These are phyloP conservation scores for Fusarium redolens DNA, from an alignment of 2,329 filamentous ascomycete genomes.

Conservation along the genomic window DNA sequence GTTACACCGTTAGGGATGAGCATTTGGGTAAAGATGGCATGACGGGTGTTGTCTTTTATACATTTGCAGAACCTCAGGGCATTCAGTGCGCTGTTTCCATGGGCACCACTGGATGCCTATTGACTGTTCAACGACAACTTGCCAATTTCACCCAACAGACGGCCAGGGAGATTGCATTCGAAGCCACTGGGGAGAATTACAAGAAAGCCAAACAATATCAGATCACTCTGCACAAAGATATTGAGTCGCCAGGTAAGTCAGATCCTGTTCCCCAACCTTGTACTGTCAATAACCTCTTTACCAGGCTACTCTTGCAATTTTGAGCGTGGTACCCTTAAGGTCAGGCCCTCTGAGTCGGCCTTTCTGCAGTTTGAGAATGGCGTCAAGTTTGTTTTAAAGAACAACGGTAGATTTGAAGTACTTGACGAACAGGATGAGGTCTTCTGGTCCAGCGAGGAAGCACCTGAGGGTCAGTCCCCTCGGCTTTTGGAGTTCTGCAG, in stretches of 20 bases:
- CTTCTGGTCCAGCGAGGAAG: rapidly evolving
- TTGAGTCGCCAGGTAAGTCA: not conserved
- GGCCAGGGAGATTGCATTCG: too few species aligned
- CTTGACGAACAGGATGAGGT: rapidly evolving
- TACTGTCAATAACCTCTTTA: rapidly evolving
- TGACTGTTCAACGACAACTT: not conserved
- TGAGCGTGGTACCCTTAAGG: not conserved
- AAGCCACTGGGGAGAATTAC: too few species aligned
- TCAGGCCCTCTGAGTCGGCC: rapidly evolving
- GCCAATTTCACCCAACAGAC: not conserved
- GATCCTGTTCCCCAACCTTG: too few species aligned
- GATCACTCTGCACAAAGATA: rapidly evolving
- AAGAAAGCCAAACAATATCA: too few species aligned
- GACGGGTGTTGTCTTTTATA: not conserved
- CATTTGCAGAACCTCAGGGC: too few species aligned
- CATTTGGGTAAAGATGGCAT: not conserved
- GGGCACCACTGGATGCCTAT: rapidly evolving
- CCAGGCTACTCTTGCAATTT: not conserved
- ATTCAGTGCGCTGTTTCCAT: not conserved
- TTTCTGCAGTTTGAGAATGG: not conserved
- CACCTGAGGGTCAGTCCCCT: not conserved
- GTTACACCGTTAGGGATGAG: too few species aligned
- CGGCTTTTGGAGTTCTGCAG: rapidly evolving
- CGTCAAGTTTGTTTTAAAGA: not conserved
- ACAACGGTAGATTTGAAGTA: not conserved